These are phyloP conservation scores for Tetratostichococcus sp. DNA, from an alignment of 139 green algal genomes.

Conservation along the genomic window DNA sequence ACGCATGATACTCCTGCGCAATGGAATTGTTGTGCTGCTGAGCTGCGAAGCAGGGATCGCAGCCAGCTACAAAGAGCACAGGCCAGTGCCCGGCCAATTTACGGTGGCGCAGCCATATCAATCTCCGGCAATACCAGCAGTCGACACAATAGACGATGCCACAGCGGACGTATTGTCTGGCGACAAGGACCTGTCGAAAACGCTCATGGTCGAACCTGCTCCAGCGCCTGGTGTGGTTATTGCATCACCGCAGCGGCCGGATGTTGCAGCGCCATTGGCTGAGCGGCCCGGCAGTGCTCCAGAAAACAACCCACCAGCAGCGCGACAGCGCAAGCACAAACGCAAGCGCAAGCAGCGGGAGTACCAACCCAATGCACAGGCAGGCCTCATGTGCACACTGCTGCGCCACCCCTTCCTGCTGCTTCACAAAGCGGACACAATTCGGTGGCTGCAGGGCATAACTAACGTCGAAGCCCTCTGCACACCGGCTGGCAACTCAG, in stretches of 20 bases:
- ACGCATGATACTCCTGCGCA: no score
- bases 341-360: not conserved
- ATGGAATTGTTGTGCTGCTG: not conserved
- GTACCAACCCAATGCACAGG: not conserved
- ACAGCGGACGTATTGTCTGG: no score
- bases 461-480: no score
- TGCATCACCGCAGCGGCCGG: not conserved
- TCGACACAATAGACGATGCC: not conserved
- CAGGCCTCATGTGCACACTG: no score
- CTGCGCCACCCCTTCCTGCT: not conserved
- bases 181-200: no score
- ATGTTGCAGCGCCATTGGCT: no score
- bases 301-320: no score
- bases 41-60: not conserved
- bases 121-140: not conserved
- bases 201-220: not conserved
- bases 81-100: not conserved
- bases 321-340: not conserved
- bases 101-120: not conserved
- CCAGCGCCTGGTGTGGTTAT: not conserved
- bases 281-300: no score
- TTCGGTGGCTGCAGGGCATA: no score
- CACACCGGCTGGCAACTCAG: no score
- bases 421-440: no score
- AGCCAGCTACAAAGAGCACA: not conserved